Evolutionary conservation across 441 rosid genomes (phyloP).

Genomic region (Jatropha podagrica): DNA sequence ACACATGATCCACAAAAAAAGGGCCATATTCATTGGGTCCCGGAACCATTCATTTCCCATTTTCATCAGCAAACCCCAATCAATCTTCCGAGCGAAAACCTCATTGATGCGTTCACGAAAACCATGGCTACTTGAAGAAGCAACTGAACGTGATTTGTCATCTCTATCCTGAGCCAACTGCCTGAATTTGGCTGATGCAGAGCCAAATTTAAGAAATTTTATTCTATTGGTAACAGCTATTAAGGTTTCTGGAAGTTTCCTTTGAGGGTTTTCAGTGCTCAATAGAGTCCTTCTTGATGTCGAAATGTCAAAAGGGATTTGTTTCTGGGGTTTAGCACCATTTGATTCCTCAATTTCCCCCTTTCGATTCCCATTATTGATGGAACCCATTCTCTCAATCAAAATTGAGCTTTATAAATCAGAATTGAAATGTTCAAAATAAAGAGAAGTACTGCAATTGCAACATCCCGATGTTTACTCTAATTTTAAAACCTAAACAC

Average conservation of each 20-base stretch:
- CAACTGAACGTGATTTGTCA: conserved; percentile 60
- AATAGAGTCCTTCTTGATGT: conserved; percentile 49
- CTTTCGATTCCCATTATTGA: conserved; percentile 35
- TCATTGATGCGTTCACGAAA: conserved; percentile 56
- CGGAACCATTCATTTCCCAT: conserved; percentile 73
- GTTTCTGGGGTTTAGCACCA: conserved; percentile 25
- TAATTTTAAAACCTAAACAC: conserved; percentile 11
- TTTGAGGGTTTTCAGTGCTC: conserved; percentile 30
- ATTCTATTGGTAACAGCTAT: conserved; percentile 34
- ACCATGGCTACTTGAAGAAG: conserved; percentile 41
- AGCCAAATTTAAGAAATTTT: conserved; percentile 54
- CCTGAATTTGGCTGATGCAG: conserved; percentile 70
- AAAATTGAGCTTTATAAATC: conserved; percentile 20
- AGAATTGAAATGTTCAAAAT: background rate
- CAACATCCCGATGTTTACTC: conserved; percentile 1
- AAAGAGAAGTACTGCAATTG: background rate
- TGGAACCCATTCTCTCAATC: conserved; percentile 42
- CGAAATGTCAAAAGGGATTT: conserved; percentile 42
- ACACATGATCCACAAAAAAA: conserved; percentile 59
- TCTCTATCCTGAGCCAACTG: conserved; percentile 64
- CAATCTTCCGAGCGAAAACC: conserved; percentile 56
- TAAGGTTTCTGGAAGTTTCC: conserved; percentile 25
- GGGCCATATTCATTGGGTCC: conserved; percentile 81
- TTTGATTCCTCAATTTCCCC: conserved; percentile 47
- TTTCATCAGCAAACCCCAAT: conserved; percentile 53